Evolutionary conservation across 2,329 filamentous ascomycete genomes (phyloP), one percentile per base, ranked within the genome.

Genomic region (Colletotrichum horii): DNA sequence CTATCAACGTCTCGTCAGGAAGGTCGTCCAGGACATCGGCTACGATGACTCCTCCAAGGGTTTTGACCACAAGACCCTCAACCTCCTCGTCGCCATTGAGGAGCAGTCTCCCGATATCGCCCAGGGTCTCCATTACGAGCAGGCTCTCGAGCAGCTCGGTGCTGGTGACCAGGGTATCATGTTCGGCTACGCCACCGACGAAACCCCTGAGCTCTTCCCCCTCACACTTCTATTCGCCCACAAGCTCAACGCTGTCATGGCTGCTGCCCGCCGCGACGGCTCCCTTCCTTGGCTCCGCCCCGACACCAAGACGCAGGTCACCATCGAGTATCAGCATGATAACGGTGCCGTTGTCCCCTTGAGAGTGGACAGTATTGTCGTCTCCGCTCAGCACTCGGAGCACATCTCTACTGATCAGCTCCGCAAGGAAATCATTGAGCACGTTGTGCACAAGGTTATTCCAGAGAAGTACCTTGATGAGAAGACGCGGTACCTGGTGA

Each of bases 151-250:
- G 93, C 94, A 98, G 89, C 94, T 99, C 79, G 97, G 97, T 88
- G 97, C 97, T 78, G 97, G 97, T 94, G 97, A 99, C 89, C 97
- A 99, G 91, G 97, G 97, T 91, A 98, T 99, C 91, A 99, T 99
- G 97, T 99, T 99, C 88, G 97, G 97, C 83, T 99, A 99, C 92
- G 97, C 97, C 87, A 98, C 97, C 83, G 97, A 99, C 84, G 97
- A 99, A 92, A 98, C 97, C 82, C 96, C 96, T 78, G 97, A 99
- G 90, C 92, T 98, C 82, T 95, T 98, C 85, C 97, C 97, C 80
- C 91, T 99, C 83, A 98, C 96, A 83, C 91, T 98, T 81, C 92
- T 96, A 83, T 93, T 98, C 84, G 94, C 97, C 83, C 97, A 99
- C 93, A 96, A 96, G 91, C 95, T 99, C 82, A 99, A 99, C 90